Evolutionary conservation across 257 asterid species (phyloP).

Genomic region (Ligustrum vulgare): DNA sequence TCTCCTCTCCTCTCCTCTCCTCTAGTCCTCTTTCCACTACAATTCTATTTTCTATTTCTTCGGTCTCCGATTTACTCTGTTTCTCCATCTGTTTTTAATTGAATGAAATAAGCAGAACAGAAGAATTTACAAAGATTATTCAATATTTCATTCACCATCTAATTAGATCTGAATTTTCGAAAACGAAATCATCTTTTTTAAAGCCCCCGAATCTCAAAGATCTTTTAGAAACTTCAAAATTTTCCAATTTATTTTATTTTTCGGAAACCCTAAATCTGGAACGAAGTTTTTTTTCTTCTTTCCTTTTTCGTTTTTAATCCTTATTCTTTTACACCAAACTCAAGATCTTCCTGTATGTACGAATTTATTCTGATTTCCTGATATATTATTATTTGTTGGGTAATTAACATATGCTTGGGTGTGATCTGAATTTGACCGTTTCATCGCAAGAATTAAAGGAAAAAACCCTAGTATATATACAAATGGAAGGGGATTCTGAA

Average conservation of each 20-base stretch:
- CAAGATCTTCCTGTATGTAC: background rate
- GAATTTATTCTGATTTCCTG: background rate
- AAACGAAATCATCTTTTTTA: background rate
- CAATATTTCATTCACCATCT: background rate
- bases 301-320: background rate
- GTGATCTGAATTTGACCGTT: slow-evolving; percentile 38
- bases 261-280: background rate
- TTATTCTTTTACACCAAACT: background rate
- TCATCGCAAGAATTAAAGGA: slow-evolving; percentile 18
- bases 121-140: background rate
- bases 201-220: background rate
- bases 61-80: background rate
- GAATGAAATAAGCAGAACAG: background rate
- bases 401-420: slow-evolving; percentile 20
- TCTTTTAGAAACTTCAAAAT: background rate
- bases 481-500: slow-evolving; percentile 60
- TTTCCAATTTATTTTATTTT: background rate
- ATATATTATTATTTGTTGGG: background rate
- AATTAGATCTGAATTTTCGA: background rate
- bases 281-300: background rate
- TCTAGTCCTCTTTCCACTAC: background rate
- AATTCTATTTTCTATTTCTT: background rate
- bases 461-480: slow-evolving; percentile 29
- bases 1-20: background rate
- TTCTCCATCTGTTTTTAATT: background rate